phyloP scores from a whole-genome alignment of 2,329 filamentous ascomycete genomes.

The Hypocrella siamensis region DNA sequence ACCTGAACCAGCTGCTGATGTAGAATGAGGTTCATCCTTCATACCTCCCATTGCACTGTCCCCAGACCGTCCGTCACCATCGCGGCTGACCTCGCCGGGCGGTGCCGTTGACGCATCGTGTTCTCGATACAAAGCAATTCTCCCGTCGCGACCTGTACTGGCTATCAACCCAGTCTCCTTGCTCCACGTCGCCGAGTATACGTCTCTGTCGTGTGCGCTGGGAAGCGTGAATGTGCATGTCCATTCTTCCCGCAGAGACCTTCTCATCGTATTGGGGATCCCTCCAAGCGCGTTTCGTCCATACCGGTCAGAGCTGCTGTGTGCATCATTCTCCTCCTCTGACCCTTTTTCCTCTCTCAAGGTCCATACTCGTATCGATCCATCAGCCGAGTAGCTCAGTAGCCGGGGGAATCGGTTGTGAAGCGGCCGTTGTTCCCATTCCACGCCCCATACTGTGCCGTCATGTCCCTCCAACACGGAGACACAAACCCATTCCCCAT shows the following conservation, averaged over 20 bases:
- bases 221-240: conserved; percentile 62
- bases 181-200: conserved; percentile 83
- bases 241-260: conserved; percentile 70
- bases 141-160: conserved; percentile 79
- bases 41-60: conserved; percentile 3
- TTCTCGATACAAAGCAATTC: conserved; percentile 67
- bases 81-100: background rate
- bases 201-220: conserved; percentile 56
- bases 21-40: conserved; percentile 2
- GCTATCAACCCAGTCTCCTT: conserved; percentile 59
- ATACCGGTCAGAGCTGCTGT: conserved; percentile 10
- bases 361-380: conserved; percentile 65
- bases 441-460: conserved; percentile 81
- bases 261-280: conserved; percentile 83
- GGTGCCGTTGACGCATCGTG: conserved; percentile 10
- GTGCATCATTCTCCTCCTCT: conserved; percentile 17
- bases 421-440: conserved; percentile 42
- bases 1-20: conserved; percentile 20
- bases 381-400: conserved; percentile 74
- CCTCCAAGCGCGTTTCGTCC: conserved; percentile 32
- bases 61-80: background rate
- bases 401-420: conserved; percentile 42
- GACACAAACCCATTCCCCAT: conserved; percentile 85
- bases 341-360: conserved; percentile 38
- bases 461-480: conserved; percentile 64